phyloP scores from a whole-genome alignment of 164 flowering plant species.

The Liquidambar formosana region DNA sequence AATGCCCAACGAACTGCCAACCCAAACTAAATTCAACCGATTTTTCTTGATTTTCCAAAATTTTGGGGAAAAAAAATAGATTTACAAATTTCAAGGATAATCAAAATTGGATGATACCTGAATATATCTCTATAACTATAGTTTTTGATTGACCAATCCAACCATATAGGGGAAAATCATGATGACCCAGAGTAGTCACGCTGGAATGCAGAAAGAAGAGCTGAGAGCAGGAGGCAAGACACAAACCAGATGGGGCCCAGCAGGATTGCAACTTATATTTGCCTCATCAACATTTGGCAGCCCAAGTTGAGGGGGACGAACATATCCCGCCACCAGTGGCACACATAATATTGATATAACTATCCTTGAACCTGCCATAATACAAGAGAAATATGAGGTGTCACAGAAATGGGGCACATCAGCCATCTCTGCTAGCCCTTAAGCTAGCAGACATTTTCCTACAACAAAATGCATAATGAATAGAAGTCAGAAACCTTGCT shows the following conservation, averaged over 20 bases:
- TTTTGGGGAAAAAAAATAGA: neutral
- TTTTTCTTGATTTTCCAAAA: neutral
- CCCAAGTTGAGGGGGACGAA: slow-evolving; percentile 85
- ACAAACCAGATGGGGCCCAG: slow-evolving; percentile 90
- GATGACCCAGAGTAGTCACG: slow-evolving; percentile 26
- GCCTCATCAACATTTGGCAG: slow-evolving; percentile 69
- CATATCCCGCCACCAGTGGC: slow-evolving; percentile 89
- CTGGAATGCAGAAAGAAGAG: slow-evolving; percentile 87
- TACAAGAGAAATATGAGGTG: neutral
- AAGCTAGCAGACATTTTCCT: neutral
- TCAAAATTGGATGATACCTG: slow-evolving; percentile 4
- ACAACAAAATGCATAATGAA: neutral
- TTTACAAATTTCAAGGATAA: slow-evolving; percentile 11
- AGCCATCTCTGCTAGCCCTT: too few relatives aligned
- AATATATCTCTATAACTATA: neutral
- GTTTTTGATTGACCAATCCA: neutral
- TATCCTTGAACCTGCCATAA: slow-evolving; percentile 75
- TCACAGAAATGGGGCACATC: neutral
- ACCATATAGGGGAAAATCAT: slow-evolving; percentile 1
- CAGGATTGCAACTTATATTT: slow-evolving; percentile 86
- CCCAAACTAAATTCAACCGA: neutral
- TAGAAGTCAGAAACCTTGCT: slow-evolving; percentile 56
- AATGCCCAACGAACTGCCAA: slow-evolving; percentile 10
- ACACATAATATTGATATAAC: slow-evolving; percentile 74
- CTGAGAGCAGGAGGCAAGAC: slow-evolving; percentile 90